phyloP scores from a whole-genome alignment of 805 yeast genomes.

The Saturnispora saitoi region DNA sequence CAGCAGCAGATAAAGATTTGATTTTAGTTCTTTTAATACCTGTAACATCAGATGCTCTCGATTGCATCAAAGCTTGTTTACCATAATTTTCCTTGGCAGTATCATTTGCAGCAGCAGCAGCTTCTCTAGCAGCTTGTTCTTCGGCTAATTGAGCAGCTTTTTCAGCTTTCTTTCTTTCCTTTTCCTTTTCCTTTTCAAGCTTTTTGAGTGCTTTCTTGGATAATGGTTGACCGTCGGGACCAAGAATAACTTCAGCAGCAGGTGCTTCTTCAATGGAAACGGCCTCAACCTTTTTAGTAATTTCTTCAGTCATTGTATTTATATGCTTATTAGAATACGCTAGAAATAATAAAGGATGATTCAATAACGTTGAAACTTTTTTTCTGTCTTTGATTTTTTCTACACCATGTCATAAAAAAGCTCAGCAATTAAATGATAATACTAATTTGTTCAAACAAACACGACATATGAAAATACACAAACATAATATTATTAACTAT shows the following conservation, averaged over 20 bases:
- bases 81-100: constrained; percentile 87
- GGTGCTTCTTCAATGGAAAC: constrained; percentile 15
- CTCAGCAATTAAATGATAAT: neutral
- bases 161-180: constrained; percentile 87
- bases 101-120: constrained; percentile 66
- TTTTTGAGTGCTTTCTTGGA: constrained; percentile 94
- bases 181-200: constrained; percentile 86
- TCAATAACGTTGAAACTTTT: neutral
- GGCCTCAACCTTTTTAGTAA: constrained; percentile 23
- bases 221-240: constrained; percentile 70
- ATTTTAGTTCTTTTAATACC: constrained; percentile 56
- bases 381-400: neutral
- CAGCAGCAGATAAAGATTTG: constrained; percentile 44
- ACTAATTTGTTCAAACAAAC: too few relatives aligned
- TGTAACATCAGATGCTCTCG: constrained; percentile 43
- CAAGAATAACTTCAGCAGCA: constrained; percentile 21
- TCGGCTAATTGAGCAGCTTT: constrained; percentile 80
- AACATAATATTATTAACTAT: too few relatives aligned
- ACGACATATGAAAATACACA: too few relatives aligned
- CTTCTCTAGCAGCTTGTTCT: constrained; percentile 75
- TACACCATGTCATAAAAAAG: neutral
- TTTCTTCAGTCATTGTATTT: constrained; percentile 23
- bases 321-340: neutral
- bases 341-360: neutral
- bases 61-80: constrained; percentile 77